Percentiles rank a stretch among this genome's conserved stretches.
Evolutionary conservation across 2,329 filamentous ascomycete genomes (phyloP).

Genomic region (Fusarium sarcochroum): DNA sequence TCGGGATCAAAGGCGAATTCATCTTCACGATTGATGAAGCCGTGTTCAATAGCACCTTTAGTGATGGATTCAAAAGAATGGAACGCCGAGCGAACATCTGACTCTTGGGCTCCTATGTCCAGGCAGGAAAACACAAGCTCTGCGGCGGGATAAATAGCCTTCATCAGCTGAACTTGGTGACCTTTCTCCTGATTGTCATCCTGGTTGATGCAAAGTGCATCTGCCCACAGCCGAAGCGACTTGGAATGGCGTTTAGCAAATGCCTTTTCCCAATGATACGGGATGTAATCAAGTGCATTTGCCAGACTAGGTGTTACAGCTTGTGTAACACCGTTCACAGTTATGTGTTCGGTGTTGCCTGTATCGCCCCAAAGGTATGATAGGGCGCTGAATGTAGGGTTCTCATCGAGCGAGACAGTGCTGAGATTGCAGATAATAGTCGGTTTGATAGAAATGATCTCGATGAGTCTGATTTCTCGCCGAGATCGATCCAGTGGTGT

Average conservation of each 20-base stretch:
- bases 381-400: not conserved
- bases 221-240: slow-evolving; percentile 4
- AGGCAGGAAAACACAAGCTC: slow-evolving; percentile 9
- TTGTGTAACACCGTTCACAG: not conserved
- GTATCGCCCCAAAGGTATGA: slow-evolving; percentile 15
- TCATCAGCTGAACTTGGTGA: slow-evolving; percentile 10
- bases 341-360: not conserved
- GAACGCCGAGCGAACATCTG: not conserved
- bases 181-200: not conserved
- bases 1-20: not conserved
- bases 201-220: slow-evolving; percentile 23
- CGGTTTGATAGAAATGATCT: not conserved
- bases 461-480: slow-evolving; percentile 1
- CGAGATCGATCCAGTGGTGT: not conserved
- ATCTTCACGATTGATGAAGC: not conserved
- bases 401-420: not conserved
- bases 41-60: not conserved
- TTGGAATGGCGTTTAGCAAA: not conserved
- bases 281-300: not conserved
- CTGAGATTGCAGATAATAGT: not conserved
- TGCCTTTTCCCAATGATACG: not conserved
- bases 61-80: not conserved
- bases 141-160: not conserved
- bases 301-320: not conserved
- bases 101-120: not conserved